Percentiles rank a stretch among this genome's conserved stretches.
Conservation (phyloP, 192 early-diverging fungal genomes). For the Coemansia sp. region DNA sequence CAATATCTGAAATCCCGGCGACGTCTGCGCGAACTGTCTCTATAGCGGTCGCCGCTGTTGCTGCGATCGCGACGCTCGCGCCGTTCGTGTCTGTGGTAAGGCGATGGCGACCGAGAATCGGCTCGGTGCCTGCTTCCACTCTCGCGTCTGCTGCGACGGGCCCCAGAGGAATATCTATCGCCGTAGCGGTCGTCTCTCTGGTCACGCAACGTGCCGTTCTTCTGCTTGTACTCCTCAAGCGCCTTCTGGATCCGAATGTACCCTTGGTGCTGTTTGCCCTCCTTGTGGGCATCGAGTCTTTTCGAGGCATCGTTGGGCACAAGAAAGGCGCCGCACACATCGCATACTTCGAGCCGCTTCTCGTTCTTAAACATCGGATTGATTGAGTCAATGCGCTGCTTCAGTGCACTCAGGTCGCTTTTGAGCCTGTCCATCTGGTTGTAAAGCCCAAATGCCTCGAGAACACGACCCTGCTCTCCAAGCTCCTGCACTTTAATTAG, state of each 20-base stretch:
- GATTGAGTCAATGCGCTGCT: conserved; percentile 56
- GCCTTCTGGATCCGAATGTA: conserved; percentile 77
- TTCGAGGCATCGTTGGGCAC: conserved; percentile 84
- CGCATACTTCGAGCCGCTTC: conserved; percentile 76
- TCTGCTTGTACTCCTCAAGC: conserved; percentile 63
- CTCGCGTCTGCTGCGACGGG: conserved; percentile 16
- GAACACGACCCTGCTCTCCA: conserved; percentile 73
- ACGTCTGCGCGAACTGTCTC: conserved; percentile 28
- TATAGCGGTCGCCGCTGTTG: conserved; percentile 5
- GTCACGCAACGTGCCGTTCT: conserved; percentile 9
- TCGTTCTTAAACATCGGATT: conserved; percentile 71
- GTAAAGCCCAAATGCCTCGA: conserved; percentile 67
- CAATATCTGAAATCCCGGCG: conserved; percentile 33
- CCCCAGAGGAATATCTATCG: conserved; percentile 17
- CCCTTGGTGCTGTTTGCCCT: conserved; percentile 84
- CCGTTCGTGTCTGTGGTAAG: conserved; percentile 11
- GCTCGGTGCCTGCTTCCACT: conserved; percentile 9
- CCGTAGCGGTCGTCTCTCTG: conserved; percentile 17
- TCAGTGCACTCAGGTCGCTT: conserved; percentile 60
- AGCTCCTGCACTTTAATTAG: conserved; percentile 68
- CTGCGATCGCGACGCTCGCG: conserved; percentile 15
- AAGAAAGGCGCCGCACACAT: conserved; percentile 81
- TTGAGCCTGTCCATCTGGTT: conserved; percentile 69
- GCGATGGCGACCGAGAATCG: conserved; percentile 29
- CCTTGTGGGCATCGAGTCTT: conserved; percentile 76